Evolutionary conservation across 306 rosid species (phyloP).

Genomic region (Ammopiptanthus mongolicus): DNA sequence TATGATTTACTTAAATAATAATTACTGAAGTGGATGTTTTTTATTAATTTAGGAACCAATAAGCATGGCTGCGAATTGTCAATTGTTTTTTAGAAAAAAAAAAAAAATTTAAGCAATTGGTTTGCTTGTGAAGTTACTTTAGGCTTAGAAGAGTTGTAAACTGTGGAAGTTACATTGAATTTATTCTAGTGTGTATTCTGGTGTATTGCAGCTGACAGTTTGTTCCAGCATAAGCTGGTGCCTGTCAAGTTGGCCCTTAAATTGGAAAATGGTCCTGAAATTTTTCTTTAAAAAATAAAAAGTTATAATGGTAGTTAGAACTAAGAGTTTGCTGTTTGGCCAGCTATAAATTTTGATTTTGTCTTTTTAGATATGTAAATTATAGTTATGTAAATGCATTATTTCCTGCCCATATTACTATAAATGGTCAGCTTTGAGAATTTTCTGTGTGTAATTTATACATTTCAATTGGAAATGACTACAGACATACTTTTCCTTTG

Average conservation of each 20-base stretch:
- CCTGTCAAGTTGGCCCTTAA: not conserved
- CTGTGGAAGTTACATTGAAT: not conserved
- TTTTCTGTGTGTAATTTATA: not conserved
- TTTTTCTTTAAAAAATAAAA: not conserved
- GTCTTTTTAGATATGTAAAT: too few relatives aligned
- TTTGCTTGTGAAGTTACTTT: not conserved
- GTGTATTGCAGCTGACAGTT: not conserved
- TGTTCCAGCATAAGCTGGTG: not conserved
- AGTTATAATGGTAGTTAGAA: not conserved
- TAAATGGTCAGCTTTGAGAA: not conserved
- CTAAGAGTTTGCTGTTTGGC: not conserved
- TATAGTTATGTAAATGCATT: not conserved
- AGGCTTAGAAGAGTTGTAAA: too few relatives aligned
- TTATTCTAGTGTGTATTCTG: not conserved
- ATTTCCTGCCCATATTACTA: not conserved
- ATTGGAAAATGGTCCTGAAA: not conserved
- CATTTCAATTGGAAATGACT: not conserved
- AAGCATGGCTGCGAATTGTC: not conserved
- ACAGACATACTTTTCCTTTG: not conserved
- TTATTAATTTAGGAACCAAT: not conserved
- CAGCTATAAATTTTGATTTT: not conserved
- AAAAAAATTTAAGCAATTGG: too few relatives aligned
- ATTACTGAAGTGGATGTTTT: not conserved
- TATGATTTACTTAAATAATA: not conserved
- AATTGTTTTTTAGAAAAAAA: too few relatives aligned